Conservation (phyloP, 441 rosid species). For the Caryocar brasiliense region DNA sequence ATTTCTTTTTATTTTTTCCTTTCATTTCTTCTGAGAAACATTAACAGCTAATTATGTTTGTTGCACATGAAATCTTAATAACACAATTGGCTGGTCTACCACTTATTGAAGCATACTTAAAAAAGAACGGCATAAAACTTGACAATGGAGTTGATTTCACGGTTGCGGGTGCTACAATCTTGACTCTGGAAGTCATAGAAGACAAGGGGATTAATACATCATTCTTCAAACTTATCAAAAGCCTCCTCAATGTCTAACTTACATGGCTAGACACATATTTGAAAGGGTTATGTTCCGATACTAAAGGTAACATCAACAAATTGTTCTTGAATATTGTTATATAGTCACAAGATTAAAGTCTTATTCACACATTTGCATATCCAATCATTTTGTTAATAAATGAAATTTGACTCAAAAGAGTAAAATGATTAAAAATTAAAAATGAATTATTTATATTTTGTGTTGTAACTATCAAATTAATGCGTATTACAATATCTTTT, state of each 20-base stretch:
- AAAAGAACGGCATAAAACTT: not conserved
- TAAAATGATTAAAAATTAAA: too few species aligned
- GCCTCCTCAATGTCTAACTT: not conserved
- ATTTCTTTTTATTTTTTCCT: not conserved
- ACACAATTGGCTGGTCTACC: conserved; percentile 19
- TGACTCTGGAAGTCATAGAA: not conserved
- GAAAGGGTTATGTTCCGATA: not conserved
- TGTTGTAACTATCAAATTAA: too few species aligned
- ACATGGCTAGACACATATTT: not conserved
- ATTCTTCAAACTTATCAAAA: not conserved
- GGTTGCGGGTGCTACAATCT: conserved; percentile 2
- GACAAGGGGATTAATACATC: not conserved
- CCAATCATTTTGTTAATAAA: too few species aligned
- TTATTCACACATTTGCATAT: not conserved
- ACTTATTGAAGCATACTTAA: not conserved
- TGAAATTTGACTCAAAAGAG: too few species aligned
- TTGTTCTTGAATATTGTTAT: too few species aligned
- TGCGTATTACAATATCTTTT: too few species aligned
- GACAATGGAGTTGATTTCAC: conserved; percentile 7
- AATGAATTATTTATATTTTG: too few species aligned
- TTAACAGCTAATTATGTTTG: not conserved
- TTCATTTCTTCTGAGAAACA: not conserved
- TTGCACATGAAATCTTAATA: not conserved
- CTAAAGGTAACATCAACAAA: not conserved
- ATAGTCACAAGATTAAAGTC: too few species aligned